Conservation (phyloP, 129 eudicot species). For the Sambucus nigra region DNA sequence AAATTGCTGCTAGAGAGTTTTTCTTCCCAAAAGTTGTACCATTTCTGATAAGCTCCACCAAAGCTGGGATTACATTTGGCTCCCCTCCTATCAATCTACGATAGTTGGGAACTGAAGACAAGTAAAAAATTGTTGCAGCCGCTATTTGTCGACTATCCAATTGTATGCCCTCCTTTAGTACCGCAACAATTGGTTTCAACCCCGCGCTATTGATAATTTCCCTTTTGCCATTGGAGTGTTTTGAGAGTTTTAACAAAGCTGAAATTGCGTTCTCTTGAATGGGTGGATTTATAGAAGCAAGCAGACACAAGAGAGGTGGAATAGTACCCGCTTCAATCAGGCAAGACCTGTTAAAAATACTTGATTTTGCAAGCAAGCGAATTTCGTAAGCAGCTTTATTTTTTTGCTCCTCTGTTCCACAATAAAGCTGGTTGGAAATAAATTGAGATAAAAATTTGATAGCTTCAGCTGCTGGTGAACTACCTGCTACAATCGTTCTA, state of each 20-base stretch:
- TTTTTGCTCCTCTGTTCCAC: conserved; percentile 33
- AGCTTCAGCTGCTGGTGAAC: conserved; percentile 49
- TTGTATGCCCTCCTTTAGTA: conserved; percentile 41
- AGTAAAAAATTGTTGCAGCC: conserved; percentile 68
- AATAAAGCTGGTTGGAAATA: conserved; percentile 28
- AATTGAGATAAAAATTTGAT: conserved; percentile 40
- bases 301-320: conserved; percentile 43
- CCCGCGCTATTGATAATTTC: conserved; percentile 44
- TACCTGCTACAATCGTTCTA: conserved; percentile 43
- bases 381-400: conserved; percentile 56
- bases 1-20: conserved; percentile 59
- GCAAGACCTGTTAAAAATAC: conserved; percentile 43
- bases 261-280: conserved; percentile 71
- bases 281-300: conserved; percentile 36
- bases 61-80: conserved; percentile 38
- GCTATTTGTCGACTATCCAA: conserved; percentile 59
- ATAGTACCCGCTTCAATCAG: conserved; percentile 49
- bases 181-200: conserved; percentile 27
- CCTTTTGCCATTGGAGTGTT: conserved; percentile 50
- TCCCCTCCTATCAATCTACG: conserved; percentile 46
- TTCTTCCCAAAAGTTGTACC: conserved; percentile 63
- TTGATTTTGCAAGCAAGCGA: conserved; percentile 65
- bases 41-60: conserved; percentile 39
- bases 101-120: conserved; percentile 44
- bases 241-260: conserved; percentile 63